Evolutionary conservation across 345 rosid species (phyloP).

Genomic region (Populus euphratica): DNA sequence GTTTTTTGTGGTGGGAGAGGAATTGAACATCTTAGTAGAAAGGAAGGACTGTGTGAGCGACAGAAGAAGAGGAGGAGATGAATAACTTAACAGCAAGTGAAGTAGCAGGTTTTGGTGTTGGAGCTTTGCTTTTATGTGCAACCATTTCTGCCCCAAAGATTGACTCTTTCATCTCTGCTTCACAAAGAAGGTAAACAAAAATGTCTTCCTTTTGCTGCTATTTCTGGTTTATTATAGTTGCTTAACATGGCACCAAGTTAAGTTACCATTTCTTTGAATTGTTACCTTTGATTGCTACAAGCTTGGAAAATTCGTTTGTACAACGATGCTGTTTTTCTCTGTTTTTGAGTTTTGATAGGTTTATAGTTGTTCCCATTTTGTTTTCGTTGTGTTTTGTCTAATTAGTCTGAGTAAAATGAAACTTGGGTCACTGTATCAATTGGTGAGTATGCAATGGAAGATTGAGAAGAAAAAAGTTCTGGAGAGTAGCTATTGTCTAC

Average conservation of each 20-base stretch:
- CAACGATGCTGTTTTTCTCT: neutral
- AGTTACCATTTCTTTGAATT: neutral
- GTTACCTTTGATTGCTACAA: neutral
- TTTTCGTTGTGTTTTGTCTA: neutral
- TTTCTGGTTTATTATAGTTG: neutral
- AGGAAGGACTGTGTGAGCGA: neutral
- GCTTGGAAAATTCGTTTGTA: neutral
- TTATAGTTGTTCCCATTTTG: neutral
- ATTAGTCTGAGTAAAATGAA: neutral
- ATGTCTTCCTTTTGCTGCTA: neutral
- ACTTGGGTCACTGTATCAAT: neutral
- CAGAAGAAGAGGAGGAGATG: slow-evolving; percentile 31
- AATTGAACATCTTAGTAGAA: no score
- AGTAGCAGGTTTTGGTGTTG: slow-evolving; percentile 69
- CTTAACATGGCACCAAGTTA: neutral
- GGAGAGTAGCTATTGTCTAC: neutral
- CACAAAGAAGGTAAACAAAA: slow-evolving; percentile 55
- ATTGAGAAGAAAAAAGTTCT: neutral
- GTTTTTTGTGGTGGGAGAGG: no score
- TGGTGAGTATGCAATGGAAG: neutral
- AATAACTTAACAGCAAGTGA: slow-evolving; percentile 62
- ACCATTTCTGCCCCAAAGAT: slow-evolving; percentile 65
- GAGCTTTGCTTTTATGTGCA: slow-evolving; percentile 55
- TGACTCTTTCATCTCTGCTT: slow-evolving; percentile 67
- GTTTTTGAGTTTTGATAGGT: neutral